These are phyloP conservation scores for Metschnikowia lachancei DNA, from an alignment of 805 yeast genomes.

Conservation along the genomic window DNA sequence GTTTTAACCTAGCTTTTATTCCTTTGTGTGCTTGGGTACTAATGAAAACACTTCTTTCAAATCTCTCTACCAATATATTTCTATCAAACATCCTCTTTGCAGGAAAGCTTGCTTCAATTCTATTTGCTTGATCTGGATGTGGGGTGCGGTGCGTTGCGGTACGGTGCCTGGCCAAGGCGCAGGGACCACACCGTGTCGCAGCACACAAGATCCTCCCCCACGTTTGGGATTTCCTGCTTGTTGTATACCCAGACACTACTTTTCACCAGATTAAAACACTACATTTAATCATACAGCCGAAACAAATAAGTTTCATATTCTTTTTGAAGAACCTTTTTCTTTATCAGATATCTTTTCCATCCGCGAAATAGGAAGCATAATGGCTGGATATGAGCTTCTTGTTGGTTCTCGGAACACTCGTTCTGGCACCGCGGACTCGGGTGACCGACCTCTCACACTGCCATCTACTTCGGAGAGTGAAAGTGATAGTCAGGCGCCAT, in stretches of 20 bases:
- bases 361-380: background rate
- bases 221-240: slow-evolving; percentile 8
- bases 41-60: no score
- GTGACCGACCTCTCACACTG: slow-evolving; percentile 3
- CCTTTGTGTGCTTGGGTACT: no score
- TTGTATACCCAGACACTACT: background rate
- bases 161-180: background rate
- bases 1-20: no score
- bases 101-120: no score
- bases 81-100: no score
- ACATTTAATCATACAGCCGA: background rate
- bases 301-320: background rate
- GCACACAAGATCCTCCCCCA: slow-evolving; percentile 2
- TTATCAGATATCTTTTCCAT: background rate
- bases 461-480: slow-evolving; percentile 4
- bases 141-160: background rate
- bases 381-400: slow-evolving; percentile 6
- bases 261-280: background rate
- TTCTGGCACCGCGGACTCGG: background rate
- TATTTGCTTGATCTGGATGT: no score
- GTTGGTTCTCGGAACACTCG: background rate
- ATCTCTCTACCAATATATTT: no score
- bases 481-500: background rate
- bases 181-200: background rate
- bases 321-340: background rate